Evolutionary conservation across 2,329 filamentous ascomycete species (phyloP).

Genomic region (Cladosporium sp.): DNA sequence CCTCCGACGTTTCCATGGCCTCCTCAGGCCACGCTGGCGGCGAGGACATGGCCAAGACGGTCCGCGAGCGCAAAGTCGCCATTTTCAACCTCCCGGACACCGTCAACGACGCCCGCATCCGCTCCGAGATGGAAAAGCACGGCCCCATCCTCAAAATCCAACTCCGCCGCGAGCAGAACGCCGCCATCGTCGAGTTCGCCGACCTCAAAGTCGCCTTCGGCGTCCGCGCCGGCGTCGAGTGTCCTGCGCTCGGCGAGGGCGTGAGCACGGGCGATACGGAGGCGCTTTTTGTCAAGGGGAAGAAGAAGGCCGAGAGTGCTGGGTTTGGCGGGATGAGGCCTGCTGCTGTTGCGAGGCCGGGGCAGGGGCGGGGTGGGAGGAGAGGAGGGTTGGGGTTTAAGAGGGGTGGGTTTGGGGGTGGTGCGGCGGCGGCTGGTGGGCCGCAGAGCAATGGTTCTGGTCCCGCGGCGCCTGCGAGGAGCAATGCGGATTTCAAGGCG

Average conservation of each 20-base stretch:
- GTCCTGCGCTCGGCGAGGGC: slow-evolving; percentile 34
- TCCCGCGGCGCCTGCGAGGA: slow-evolving; percentile 39
- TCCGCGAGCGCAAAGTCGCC: slow-evolving; percentile 62
- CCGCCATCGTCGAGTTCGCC: slow-evolving; percentile 77
- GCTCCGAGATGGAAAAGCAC: slow-evolving; percentile 62
- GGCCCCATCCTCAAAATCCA: slow-evolving; percentile 69
- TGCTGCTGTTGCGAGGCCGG: slow-evolving; percentile 37
- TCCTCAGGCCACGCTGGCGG: slow-evolving; percentile 13
- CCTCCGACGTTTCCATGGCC: slow-evolving; percentile 26
- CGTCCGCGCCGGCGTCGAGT: slow-evolving; percentile 48
- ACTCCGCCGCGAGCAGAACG: slow-evolving; percentile 73
- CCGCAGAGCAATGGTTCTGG: slow-evolving; percentile 16
- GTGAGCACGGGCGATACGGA: slow-evolving; percentile 44
- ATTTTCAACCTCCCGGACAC: slow-evolving; percentile 87
- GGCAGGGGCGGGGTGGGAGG: slow-evolving; percentile 40
- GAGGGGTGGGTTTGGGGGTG: slow-evolving; percentile 30
- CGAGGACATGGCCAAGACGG: slow-evolving; percentile 23
- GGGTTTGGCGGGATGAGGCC: slow-evolving; percentile 21
- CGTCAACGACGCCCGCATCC: slow-evolving; percentile 79
- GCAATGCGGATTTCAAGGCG: slow-evolving; percentile 52
- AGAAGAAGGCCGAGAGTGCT: slow-evolving; percentile 35
- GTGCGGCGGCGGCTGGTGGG: slow-evolving; percentile 20
- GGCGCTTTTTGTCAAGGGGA: slow-evolving; percentile 44
- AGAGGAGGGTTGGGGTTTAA: slow-evolving; percentile 46
- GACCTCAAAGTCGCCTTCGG: slow-evolving; percentile 66